Evolutionary conservation across 1,284 basidiomycete species (phyloP).

Genomic region (Chalciporus piperatoides): DNA sequence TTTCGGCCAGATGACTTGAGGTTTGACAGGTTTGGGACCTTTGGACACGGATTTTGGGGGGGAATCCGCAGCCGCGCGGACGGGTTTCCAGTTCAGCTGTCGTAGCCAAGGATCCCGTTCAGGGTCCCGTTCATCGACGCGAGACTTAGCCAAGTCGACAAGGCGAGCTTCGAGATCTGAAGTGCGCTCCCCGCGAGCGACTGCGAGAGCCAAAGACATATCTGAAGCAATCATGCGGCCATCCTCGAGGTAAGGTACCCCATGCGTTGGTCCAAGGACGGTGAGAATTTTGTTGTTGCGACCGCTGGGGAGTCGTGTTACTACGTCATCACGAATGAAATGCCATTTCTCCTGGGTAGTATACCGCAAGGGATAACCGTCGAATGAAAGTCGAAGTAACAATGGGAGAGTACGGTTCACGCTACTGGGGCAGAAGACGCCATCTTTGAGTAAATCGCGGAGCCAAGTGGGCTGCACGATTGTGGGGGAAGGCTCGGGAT

Average conservation of each 20-base stretch:
- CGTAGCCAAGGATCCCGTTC: constrained; percentile 53
- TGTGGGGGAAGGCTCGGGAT: not conserved
- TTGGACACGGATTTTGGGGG: not conserved
- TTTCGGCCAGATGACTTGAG: constrained; percentile 67
- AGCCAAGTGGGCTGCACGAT: constrained; percentile 70
- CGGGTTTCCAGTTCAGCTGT: constrained; percentile 63
- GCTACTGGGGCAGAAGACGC: constrained; percentile 48
- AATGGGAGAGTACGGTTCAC: constrained; percentile 72
- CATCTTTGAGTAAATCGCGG: constrained; percentile 50
- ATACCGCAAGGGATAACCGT: constrained; percentile 65
- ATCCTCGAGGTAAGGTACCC: constrained; percentile 37
- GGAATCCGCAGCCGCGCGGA: not conserved
- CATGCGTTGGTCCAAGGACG: constrained; percentile 43
- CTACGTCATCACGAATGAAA: constrained; percentile 41
- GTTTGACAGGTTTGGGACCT: constrained; percentile 1
- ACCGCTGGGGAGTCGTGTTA: constrained; percentile 37
- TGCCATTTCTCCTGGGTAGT: constrained; percentile 67
- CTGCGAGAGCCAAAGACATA: constrained; percentile 38
- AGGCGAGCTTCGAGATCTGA: constrained; percentile 34
- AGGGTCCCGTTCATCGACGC: constrained; percentile 22
- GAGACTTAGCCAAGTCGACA: constrained; percentile 37
- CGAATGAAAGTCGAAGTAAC: constrained; percentile 74
- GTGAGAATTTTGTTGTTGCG: constrained; percentile 39
- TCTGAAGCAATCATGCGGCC: constrained; percentile 40
- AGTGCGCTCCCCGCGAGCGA: constrained; percentile 39